Percentiles rank a stretch among this genome's conserved stretches.
These are phyloP conservation scores for Papiliotrema nemorosa DNA, from an alignment of 1,284 basidiomycete genomes.

Conservation along the genomic window DNA sequence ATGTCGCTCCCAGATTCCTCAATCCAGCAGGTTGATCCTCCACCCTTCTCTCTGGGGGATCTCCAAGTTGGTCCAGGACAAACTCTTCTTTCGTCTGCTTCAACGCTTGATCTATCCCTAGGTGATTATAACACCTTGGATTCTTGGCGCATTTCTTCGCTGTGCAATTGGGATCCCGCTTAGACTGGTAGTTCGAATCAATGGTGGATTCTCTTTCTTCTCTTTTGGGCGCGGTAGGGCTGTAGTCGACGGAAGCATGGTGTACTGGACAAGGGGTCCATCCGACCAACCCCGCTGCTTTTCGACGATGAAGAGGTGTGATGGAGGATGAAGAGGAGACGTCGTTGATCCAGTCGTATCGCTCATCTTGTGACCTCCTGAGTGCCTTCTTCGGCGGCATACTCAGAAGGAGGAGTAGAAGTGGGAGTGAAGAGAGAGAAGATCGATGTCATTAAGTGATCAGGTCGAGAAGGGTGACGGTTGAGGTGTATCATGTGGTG, in stretches of 20 bases:
- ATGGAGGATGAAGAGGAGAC: not conserved
- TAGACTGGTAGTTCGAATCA: conserved; percentile 7
- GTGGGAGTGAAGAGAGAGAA: too few species aligned
- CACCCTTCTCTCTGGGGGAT: conserved; percentile 53
- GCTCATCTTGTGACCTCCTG: conserved; percentile 56
- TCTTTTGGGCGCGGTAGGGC: too few species aligned
- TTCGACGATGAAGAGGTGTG: too few species aligned
- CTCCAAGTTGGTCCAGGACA: conserved; percentile 58
- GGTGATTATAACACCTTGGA: conserved; percentile 76
- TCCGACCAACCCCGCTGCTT: too few species aligned
- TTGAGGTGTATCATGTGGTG: too few species aligned
- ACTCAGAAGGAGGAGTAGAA: conserved; percentile 2
- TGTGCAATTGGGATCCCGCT: conserved; percentile 54
- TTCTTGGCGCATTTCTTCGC: conserved; percentile 66
- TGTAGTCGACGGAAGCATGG: too few species aligned
- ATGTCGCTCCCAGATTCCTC: conserved; percentile 90
- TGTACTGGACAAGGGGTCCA: too few species aligned
- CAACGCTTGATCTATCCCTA: conserved; percentile 65
- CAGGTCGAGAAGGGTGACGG: too few species aligned
- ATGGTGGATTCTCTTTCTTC: not conserved
- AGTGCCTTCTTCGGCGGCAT: conserved; percentile 33
- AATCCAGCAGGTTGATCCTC: conserved; percentile 68
- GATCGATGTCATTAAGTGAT: too few species aligned
- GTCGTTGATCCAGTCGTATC: conserved; percentile 20
- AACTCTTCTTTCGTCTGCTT: conserved; percentile 50